phyloP scores from a whole-genome alignment of 2,329 filamentous ascomycete species.

The Macroventuria anomochaeta region DNA sequence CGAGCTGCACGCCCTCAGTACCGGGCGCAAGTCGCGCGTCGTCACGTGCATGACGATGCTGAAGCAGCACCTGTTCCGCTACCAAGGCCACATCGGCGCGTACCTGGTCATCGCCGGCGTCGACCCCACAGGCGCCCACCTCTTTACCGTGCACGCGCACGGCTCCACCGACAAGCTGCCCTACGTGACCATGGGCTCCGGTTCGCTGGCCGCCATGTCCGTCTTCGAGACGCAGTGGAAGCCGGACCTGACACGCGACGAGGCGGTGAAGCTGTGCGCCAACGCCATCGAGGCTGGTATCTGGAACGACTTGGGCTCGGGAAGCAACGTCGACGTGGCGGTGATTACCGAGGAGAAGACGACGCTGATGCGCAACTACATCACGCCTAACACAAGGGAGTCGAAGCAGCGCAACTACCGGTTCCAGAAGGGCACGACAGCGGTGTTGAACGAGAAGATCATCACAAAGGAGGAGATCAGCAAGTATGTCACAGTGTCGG shows the following conservation, averaged over 20 bases:
- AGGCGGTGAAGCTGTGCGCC: slow-evolving; percentile 80
- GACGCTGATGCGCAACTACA: slow-evolving; percentile 88
- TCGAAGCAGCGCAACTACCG: slow-evolving; percentile 93
- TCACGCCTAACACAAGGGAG: slow-evolving; percentile 88
- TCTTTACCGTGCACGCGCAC: slow-evolving; percentile 98
- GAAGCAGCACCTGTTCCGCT: slow-evolving; percentile 98
- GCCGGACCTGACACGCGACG: slow-evolving; percentile 74
- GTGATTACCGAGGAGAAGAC: slow-evolving; percentile 97
- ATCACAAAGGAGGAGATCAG: slow-evolving; percentile 93
- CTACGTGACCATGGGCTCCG: slow-evolving; percentile 98
- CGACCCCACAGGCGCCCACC: slow-evolving; percentile 91
- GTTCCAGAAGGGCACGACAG: slow-evolving; percentile 91
- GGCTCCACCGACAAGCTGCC: slow-evolving; percentile 98
- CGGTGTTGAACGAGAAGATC: slow-evolving; percentile 93
- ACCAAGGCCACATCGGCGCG: slow-evolving; percentile 97
- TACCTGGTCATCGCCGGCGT: slow-evolving; percentile 97
- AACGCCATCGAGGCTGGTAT: slow-evolving; percentile 96
- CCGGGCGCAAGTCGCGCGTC: slow-evolving; percentile 93
- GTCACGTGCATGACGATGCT: slow-evolving; percentile 99
- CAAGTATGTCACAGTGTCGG: slow-evolving; percentile 91
- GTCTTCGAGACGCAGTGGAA: slow-evolving; percentile 98
- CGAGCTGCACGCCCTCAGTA: slow-evolving; percentile 95
- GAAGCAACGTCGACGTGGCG: slow-evolving; percentile 96
- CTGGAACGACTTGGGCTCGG: slow-evolving; percentile 97
- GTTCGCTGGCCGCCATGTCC: slow-evolving; percentile 94